Evolutionary conservation across 768 basidiomycete species (phyloP).

Genomic region (Ramaria sp.): DNA sequence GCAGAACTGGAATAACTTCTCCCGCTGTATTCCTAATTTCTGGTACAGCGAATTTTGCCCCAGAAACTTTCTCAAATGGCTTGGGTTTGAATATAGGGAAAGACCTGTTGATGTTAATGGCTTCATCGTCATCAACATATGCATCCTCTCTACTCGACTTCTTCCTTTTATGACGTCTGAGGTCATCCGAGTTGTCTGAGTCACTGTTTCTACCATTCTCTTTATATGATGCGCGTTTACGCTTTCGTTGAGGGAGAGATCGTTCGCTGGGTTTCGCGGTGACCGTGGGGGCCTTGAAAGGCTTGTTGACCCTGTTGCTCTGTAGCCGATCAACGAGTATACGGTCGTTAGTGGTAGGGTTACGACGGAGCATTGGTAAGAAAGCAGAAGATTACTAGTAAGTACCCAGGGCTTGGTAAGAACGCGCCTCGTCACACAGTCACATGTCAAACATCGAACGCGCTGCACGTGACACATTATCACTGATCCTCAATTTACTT

Average conservation of each 20-base stretch:
- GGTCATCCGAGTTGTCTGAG: slow-evolving; percentile 44
- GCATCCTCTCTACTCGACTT: slow-evolving; percentile 47
- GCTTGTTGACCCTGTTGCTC: slow-evolving; percentile 62
- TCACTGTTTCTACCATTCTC: slow-evolving; percentile 43
- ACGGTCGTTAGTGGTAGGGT: slow-evolving; percentile 62
- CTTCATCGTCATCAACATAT: slow-evolving; percentile 51
- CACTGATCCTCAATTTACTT: too few species aligned
- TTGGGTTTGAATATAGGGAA: slow-evolving; percentile 79
- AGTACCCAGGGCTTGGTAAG: too few species aligned
- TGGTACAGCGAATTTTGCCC: slow-evolving; percentile 69
- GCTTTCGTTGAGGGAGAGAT: slow-evolving; percentile 63
- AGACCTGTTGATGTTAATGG: slow-evolving; percentile 37
- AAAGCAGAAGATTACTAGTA: too few species aligned
- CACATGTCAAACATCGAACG: too few species aligned
- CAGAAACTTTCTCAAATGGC: slow-evolving; percentile 47
- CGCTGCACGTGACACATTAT: too few species aligned
- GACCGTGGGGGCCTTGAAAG: slow-evolving; percentile 66
- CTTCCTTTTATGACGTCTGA: slow-evolving; percentile 57
- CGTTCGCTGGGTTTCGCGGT: slow-evolving; percentile 32
- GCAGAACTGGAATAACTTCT: slow-evolving; percentile 39
- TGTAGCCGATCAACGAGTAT: slow-evolving; percentile 54
- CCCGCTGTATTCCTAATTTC: slow-evolving; percentile 67
- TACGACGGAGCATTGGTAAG: slow-evolving; percentile 54
- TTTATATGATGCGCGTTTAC: slow-evolving; percentile 84
- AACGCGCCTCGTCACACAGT: too few species aligned